Base-by-base conservation (phyloP, 2,329 filamentous ascomycete species). In the Aspergillus clavatus region DNA sequence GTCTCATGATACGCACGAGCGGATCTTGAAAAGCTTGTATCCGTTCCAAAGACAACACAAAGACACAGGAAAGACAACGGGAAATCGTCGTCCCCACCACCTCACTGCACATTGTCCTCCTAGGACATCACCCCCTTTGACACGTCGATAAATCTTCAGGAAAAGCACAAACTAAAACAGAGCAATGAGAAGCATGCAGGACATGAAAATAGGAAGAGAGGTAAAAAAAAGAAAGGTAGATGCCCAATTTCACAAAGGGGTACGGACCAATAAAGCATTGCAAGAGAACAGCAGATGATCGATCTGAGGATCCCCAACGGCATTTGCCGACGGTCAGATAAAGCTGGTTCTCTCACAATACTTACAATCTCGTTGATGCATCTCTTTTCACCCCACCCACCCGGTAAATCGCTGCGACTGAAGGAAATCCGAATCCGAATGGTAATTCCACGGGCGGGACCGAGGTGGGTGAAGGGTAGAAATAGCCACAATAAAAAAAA, bases 401-500 rank as follows among this genome's bases (percentile, higher is more conserved):
- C 48, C 51, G 50, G 56, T 55, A 50, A 47, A 40, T 46, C 47
- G 35, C 43, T 33, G 48, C 26, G 48, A 51, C 38, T 40, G 29
- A 35, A 38, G 29, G 31, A 49, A 44, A 38, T 31, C 41, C 33
- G 41, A 49, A 52, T 52, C 50, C 54, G 50, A 43, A 29, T 19
- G 36, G 31, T n/a, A 46, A 47, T 40, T 49, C 47, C 50, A 47
- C 37, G 36, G 39, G 50, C 53, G 53, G 53, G 11, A 35, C 31
- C 31, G 19, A 35, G 31, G 54, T 55, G 54, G 50, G 50, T 43
- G 56, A 60, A 57, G 64, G 56, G 47, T 58, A 59, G 14, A 53
- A 57, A 64, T 64, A 63, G 62, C 63, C 63, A 60, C 59, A 58
- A 54, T 62, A 51, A 58, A 50, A 58, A 50, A 33, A 55, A 50